These are phyloP conservation scores for Penicillium pulvis DNA, from an alignment of 495 filamentous ascomycete species.

Conservation along the genomic window DNA sequence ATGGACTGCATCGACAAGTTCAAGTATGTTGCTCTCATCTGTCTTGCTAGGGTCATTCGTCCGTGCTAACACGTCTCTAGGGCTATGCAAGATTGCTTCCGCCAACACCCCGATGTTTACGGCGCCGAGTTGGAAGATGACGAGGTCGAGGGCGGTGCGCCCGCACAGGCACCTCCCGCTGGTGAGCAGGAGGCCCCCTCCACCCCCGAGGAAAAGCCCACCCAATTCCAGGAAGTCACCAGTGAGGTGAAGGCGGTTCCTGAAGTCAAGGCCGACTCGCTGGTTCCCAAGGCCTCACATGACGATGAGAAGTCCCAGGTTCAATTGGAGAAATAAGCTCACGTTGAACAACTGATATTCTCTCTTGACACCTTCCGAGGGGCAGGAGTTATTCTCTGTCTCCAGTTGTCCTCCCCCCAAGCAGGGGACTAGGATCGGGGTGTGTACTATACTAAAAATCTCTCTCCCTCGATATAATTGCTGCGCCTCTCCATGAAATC, in stretches of 20 bases:
- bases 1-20: constrained; percentile 99
- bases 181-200: constrained; percentile 21
- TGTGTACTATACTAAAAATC: constrained; percentile 34
- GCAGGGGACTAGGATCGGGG: constrained; percentile 22
- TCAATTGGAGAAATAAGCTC: constrained; percentile 28
- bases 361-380: neutral
- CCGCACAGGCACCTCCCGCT: constrained; percentile 18
- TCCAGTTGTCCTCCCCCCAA: constrained; percentile 10
- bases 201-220: constrained; percentile 13
- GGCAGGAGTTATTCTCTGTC: neutral
- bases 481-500: constrained; percentile 25
- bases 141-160: constrained; percentile 51
- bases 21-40: constrained; percentile 60
- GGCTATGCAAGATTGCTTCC: constrained; percentile 97
- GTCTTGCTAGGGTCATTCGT: constrained; percentile 13
- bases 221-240: constrained; percentile 21
- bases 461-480: constrained; percentile 20
- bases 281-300: constrained; percentile 55
- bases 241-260: constrained; percentile 28
- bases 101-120: constrained; percentile 86
- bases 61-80: constrained; percentile 42
- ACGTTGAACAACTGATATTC: neutral
- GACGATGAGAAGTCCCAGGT: constrained; percentile 43
- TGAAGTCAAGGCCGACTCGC: constrained; percentile 16
- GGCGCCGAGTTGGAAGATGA: constrained; percentile 87